Percentiles rank a stretch among this genome's conserved stretches.
Conservation (phyloP, 306 rosid species). For the Vicia faba region DNA sequence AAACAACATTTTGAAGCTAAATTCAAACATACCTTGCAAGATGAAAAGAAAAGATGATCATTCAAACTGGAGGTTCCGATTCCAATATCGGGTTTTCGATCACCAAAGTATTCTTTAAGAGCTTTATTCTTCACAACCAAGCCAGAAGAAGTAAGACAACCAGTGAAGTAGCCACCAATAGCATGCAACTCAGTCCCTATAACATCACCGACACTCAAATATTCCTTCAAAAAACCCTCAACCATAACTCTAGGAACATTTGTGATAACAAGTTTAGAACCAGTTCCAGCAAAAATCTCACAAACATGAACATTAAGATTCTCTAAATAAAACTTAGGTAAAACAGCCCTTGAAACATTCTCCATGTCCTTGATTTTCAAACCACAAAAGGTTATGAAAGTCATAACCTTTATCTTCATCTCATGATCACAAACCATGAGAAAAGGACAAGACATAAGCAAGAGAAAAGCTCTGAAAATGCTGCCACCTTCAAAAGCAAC, state of each 20-base stretch:
- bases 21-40: slow-evolving; percentile 67
- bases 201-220: slow-evolving; percentile 61
- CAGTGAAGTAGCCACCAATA: slow-evolving; percentile 61
- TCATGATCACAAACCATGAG: slow-evolving; percentile 59
- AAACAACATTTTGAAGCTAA: not conserved
- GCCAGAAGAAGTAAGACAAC: slow-evolving; percentile 56
- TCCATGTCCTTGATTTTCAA: slow-evolving; percentile 58
- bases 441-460: slow-evolving; percentile 70
- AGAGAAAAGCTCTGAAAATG: slow-evolving; percentile 63
- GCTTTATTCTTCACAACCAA: slow-evolving; percentile 72
- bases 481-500: slow-evolving; percentile 91
- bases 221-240: slow-evolving; percentile 69
- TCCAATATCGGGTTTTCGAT: slow-evolving; percentile 70
- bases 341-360: slow-evolving; percentile 58
- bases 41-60: slow-evolving; percentile 69
- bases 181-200: slow-evolving; percentile 74
- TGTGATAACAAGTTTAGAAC: slow-evolving; percentile 59
- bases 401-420: slow-evolving; percentile 55
- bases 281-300: slow-evolving; percentile 59
- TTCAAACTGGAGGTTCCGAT: slow-evolving; percentile 63
- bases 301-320: slow-evolving; percentile 63
- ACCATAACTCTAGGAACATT: slow-evolving; percentile 86
- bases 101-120: slow-evolving; percentile 66
- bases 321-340: slow-evolving; percentile 85
- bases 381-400: slow-evolving; percentile 72